phyloP scores from a whole-genome alignment of 495 filamentous ascomycete species.

The Aspergillus baeticus region DNA sequence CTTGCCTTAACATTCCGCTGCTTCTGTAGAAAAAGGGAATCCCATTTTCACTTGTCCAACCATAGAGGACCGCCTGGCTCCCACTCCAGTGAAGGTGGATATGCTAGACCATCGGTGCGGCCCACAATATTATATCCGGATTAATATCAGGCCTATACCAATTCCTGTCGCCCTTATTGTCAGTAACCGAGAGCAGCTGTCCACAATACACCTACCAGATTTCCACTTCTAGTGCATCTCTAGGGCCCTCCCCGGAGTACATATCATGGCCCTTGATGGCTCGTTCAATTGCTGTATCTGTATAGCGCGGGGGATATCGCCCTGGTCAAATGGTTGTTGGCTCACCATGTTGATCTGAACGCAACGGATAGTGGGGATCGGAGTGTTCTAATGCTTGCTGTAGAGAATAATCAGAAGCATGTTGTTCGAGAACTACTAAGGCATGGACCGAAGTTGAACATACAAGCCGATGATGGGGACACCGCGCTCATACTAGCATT shows the following conservation, averaged over 20 bases:
- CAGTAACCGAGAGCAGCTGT: not conserved
- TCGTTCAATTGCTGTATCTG: not conserved
- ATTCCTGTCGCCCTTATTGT: not conserved
- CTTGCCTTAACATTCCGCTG: not conserved
- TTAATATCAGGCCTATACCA: slow-evolving; percentile 4
- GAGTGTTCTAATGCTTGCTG: not conserved
- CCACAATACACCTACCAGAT: not conserved
- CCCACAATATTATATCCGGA: not conserved
- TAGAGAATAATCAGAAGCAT: not conserved
- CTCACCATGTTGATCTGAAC: not conserved
- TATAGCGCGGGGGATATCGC: not conserved
- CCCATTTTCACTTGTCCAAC: not conserved
- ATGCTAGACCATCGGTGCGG: not conserved
- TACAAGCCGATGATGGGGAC: not conserved
- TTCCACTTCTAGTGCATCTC: not conserved
- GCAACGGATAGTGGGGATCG: not conserved
- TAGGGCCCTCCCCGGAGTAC: not conserved
- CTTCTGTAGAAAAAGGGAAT: not conserved
- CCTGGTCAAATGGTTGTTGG: not conserved
- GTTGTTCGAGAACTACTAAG: not conserved
- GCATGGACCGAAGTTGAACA: not conserved
- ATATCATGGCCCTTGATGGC: not conserved
- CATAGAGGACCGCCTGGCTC: not conserved
- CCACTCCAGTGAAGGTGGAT: slow-evolving; percentile 6
- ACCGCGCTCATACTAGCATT: not conserved